These are phyloP conservation scores for Microbotryum violaceum DNA, from an alignment of 1,284 basidiomycete genomes.

Conservation along the genomic window DNA sequence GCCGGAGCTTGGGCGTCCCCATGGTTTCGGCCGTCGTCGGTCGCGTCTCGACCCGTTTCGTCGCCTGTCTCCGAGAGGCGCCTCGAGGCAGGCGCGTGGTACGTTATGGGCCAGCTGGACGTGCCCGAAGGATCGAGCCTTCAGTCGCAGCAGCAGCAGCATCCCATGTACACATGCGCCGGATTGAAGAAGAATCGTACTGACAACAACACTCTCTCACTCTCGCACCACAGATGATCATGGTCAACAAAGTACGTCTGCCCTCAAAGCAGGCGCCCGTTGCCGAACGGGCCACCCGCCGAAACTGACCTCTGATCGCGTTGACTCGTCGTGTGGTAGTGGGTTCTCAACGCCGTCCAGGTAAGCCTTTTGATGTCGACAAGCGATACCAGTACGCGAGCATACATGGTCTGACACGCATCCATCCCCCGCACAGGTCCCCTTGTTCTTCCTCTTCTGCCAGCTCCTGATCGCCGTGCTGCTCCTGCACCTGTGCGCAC, in stretches of 20 bases:
- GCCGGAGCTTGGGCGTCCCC: background rate
- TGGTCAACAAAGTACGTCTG: constrained; percentile 35
- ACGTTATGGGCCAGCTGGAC: background rate
- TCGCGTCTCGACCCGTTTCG: constrained; percentile 32
- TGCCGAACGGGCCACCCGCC: too few relatives aligned
- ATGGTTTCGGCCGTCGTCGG: constrained; percentile 27
- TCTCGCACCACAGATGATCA: constrained; percentile 29
- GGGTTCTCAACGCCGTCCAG: constrained; percentile 32
- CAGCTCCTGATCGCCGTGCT: constrained; percentile 70
- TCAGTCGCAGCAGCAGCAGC: background rate
- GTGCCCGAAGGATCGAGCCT: background rate
- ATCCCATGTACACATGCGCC: too few relatives aligned
- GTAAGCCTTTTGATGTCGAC: constrained; percentile 7
- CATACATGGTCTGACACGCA: constrained; percentile 61
- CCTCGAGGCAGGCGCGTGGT: background rate
- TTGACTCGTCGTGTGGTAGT: constrained; percentile 42
- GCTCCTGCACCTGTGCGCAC: constrained; percentile 59
- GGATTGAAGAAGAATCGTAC: background rate
- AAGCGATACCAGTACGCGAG: constrained; percentile 50
- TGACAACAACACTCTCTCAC: background rate
- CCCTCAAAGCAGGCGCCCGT: background rate
- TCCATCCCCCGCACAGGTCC: constrained; percentile 49
- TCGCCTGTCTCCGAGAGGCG: constrained; percentile 59
- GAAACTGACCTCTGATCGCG: constrained; percentile 42
- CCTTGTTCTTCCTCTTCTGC: constrained; percentile 75